Conservation (phyloP, 441 rosid species). For the Dalechampia spathulata region DNA sequence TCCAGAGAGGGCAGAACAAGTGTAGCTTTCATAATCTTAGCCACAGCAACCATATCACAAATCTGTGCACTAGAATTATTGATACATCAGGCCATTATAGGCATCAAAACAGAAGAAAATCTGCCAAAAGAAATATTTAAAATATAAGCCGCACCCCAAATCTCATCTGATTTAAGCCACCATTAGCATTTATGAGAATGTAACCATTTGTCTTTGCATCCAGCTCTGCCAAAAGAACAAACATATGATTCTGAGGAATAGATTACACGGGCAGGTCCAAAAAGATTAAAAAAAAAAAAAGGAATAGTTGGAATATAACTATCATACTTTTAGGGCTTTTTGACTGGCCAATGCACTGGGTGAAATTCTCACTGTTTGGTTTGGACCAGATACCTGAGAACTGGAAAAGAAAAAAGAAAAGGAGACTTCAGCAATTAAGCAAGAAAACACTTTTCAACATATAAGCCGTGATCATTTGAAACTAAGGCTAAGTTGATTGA, state of each 20-base stretch:
- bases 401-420: conserved; percentile 42
- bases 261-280: neutral
- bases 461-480: too few relatives aligned
- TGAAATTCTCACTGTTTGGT: conserved; percentile 68
- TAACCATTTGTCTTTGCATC: conserved; percentile 72
- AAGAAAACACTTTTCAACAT: too few relatives aligned
- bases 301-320: neutral
- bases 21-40: conserved; percentile 86
- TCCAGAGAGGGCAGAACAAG: conserved; percentile 91
- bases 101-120: conserved; percentile 8
- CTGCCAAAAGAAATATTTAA: conserved; percentile 14
- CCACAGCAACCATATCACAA: conserved; percentile 92
- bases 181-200: conserved; percentile 87
- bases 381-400: conserved; percentile 68
- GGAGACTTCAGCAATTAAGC: conserved; percentile 14
- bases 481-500: too few relatives aligned
- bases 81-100: conserved; percentile 32
- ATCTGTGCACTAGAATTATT: conserved; percentile 73
- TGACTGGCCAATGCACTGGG: conserved; percentile 53
- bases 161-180: conserved; percentile 99
- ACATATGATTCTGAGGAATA: conserved; percentile 4
- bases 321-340: conserved; percentile 54
- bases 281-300: too few relatives aligned
- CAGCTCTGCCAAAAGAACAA: conserved; percentile 44
- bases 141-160: conserved; percentile 93